Conservation (phyloP, 176 grass and related monocot genomes). For the Phyllostachys edulis region DNA sequence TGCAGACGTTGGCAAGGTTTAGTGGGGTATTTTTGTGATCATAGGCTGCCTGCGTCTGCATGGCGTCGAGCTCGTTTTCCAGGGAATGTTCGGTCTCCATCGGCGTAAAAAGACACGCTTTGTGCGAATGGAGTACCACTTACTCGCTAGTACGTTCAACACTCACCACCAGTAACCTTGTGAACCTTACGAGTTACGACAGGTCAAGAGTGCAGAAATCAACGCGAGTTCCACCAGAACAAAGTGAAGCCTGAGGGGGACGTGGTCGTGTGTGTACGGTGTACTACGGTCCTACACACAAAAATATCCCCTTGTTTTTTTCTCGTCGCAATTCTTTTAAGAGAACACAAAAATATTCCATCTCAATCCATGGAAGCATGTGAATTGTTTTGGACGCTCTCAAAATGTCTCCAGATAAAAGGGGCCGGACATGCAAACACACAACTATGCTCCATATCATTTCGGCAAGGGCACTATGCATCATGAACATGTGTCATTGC, state of each 20-base stretch:
- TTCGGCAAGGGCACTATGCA: not conserved
- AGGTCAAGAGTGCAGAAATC: not conserved
- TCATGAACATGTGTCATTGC: not conserved
- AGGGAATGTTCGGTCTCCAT: not conserved
- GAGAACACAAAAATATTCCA: too few relatives aligned
- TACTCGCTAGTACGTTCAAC: not conserved
- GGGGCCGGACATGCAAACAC: not conserved
- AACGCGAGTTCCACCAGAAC: too few relatives aligned
- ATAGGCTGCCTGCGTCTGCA: not conserved
- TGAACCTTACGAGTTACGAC: not conserved
- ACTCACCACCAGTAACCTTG: not conserved
- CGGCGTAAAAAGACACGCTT: not conserved
- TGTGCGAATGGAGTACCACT: not conserved
- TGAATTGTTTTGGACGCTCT: not conserved
- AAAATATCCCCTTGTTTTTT: too few relatives aligned
- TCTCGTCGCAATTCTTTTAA: not conserved
- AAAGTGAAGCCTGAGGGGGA: not conserved
- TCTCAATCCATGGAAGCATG: not conserved
- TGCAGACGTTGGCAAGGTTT: not conserved
- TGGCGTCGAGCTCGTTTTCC: not conserved
- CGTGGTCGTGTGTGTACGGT: not conserved
- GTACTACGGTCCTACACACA: too few relatives aligned
- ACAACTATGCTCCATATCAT: constrained; percentile 25
- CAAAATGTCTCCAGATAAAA: not conserved
- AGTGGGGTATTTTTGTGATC: not conserved